Percentiles rank a stretch among this genome's conserved stretches.
phyloP scores from a whole-genome alignment of 2,329 filamentous ascomycete genomes.

The Aspergillus flavus region DNA sequence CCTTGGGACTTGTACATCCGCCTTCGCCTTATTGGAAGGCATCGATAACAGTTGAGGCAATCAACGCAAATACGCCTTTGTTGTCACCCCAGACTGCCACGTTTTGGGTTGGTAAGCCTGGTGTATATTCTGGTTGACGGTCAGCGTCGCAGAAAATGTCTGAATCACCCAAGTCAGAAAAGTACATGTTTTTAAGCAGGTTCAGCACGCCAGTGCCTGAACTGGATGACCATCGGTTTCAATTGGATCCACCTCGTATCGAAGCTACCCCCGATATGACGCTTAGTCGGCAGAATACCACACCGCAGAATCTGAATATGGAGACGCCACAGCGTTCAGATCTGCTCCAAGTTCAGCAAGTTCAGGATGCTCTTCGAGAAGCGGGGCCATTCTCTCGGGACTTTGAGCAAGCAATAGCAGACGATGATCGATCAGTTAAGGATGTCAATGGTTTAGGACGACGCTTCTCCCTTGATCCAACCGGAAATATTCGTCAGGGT shows the following conservation, averaged over 20 bases:
- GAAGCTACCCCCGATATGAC: slow-evolving; percentile 42
- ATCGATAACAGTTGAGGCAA: slow-evolving; percentile 1
- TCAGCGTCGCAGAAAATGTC: slow-evolving; percentile 39
- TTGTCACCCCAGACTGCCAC: slow-evolving; percentile 7
- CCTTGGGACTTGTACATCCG: slow-evolving; percentile 30
- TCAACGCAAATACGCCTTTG: neutral
- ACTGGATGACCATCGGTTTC: slow-evolving; percentile 80
- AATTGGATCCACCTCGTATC: slow-evolving; percentile 40
- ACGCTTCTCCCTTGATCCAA: slow-evolving; percentile 47
- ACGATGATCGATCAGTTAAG: slow-evolving; percentile 63
- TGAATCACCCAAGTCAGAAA: slow-evolving; percentile 66
- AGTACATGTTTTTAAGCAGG: slow-evolving; percentile 58
- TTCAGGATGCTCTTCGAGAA: slow-evolving; percentile 50
- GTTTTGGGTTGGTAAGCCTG: neutral
- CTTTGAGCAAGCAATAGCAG: slow-evolving; percentile 82
- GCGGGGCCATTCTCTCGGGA: slow-evolving; percentile 66
- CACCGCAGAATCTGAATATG: slow-evolving; percentile 51
- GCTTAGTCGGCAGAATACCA: slow-evolving; percentile 38
- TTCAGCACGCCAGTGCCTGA: slow-evolving; percentile 66
- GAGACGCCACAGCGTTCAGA: slow-evolving; percentile 52
- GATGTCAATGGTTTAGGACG: slow-evolving; percentile 39
- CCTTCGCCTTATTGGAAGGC: slow-evolving; percentile 23
- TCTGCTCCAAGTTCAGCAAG: slow-evolving; percentile 50
- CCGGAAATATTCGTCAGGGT: slow-evolving; percentile 36
- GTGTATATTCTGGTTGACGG: slow-evolving; percentile 1